These are phyloP conservation scores for Fusarium circinatum DNA, from an alignment of 2,329 filamentous ascomycete genomes.

Conservation along the genomic window DNA sequence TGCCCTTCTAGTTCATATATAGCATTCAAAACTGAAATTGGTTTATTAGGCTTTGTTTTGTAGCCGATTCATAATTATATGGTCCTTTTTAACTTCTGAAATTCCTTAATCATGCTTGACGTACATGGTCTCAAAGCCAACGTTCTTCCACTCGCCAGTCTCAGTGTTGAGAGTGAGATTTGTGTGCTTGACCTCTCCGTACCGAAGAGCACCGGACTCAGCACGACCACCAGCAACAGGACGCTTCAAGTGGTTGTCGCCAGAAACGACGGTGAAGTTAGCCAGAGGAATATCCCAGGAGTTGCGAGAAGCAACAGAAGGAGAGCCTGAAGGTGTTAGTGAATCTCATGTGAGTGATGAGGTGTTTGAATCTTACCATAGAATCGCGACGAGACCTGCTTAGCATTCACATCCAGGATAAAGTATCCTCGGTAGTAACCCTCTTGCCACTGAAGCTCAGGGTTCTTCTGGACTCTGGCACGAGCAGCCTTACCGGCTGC, in stretches of 20 bases:
- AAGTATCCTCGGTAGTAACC: constrained; percentile 80
- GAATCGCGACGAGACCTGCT: constrained; percentile 70
- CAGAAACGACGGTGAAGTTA: constrained; percentile 74
- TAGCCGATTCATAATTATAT: constrained; percentile 17
- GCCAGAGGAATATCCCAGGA: constrained; percentile 72
- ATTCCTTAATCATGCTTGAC: constrained; percentile 1
- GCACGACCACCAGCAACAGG: constrained; percentile 55
- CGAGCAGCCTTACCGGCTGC: constrained; percentile 42
- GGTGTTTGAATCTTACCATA: constrained; percentile 56
- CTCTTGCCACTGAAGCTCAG: constrained; percentile 78
- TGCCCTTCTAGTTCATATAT: constrained; percentile 19
- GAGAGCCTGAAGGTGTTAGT: constrained; percentile 45
- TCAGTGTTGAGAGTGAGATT: constrained; percentile 32
- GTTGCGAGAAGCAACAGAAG: constrained; percentile 68
- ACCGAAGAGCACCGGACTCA: constrained; percentile 66
- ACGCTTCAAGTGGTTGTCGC: constrained; percentile 66
- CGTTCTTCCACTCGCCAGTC: constrained; percentile 22
- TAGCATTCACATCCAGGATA: constrained; percentile 67
- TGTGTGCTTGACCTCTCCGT: constrained; percentile 53
- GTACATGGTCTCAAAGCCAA: constrained; percentile 25
- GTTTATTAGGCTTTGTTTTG: constrained; percentile 13
- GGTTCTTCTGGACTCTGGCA: constrained; percentile 56
- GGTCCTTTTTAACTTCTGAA: not conserved
- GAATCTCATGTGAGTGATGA: fast-evolving
- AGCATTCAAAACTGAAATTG: constrained; percentile 32